Evolutionary conservation across 176 grass and related monocot species (phyloP), one percentile per base, ranked within the genome.

Genomic region (Coix lacrymajobi): DNA sequence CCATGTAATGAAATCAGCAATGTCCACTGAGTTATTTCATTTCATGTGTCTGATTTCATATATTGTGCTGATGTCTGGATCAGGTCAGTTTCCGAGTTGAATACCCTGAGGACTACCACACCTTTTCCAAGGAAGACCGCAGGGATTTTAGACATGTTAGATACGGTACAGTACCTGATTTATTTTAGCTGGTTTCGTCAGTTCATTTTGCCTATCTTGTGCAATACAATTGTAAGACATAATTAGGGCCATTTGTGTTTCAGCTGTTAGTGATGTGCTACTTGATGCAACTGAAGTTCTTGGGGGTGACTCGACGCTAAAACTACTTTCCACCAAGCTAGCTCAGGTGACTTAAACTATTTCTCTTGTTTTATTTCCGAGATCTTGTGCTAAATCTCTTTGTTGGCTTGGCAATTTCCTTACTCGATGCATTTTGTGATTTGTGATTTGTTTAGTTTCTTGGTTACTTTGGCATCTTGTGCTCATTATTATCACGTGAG

Each of bases 41-140:
- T 68, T 56, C 60, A 49, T 58, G n/a, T 72, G 58, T 78, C 82
- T 79, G 26, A 75, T 69, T 8, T 89, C 52, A 22, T 68, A 41
- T 66, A 36, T 62, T 56, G 51, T 81, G 76, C 73, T 82, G 44
- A 79, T 86, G 37, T 71, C 19, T 6, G n/a, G 66, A 82, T 78
- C 87, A 99, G 96, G 96, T 99, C 43, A 95, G 91, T 86, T 92
- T 66, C 71, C 93, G 91, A 83, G 93, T 96, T 90, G 92, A 99
- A 89, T 99, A 91, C 80, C 96, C 96, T 76, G 89, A 91, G 57
- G 89, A 87, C 44, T 99, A 90, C 43, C 65, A 83, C 32, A 85
- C 86, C 40, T 89, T 96, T 77, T 96, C 96, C 19, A 91, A 99
- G 69, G 96, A 99, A 85, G 93, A 99, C 63, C 80, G 85, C 41